Evolutionary conservation across 1,139 yeast genomes (phyloP), one percentile per base, ranked within the genome.

Genomic region (Saccharomyces hybrid): DNA sequence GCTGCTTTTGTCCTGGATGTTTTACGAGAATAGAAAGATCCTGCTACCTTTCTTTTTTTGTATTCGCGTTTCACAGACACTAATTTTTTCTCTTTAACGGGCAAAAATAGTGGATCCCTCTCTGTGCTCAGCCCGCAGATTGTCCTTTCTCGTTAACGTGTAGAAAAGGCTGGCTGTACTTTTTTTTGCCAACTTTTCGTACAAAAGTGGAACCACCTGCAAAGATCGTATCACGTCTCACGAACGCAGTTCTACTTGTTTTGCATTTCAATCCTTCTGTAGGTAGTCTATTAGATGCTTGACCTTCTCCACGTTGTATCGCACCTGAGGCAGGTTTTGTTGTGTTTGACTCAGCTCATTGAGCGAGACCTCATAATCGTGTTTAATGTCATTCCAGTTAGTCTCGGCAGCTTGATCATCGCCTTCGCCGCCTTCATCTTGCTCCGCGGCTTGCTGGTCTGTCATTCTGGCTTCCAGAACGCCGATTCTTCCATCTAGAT

Each of bases 401-500:
- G 55, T 58, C 25, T 53, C 52, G 5, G 50, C 50, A 52, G 57
- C 56, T 14, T 59, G 60, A 27, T 57, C 58, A 13, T 53, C 57
- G 32, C 20, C 44, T 44, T 42, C 23, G 23, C 23, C 23, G n/a
- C 48, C 53, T 2, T 29, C 52, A 48, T 56, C 61, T 7, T 56
- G 55, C 54, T 55, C 38, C 14, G 51, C 52, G 31, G 47, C 44
- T 26, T 46, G 55, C 38, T 51, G 54, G 13, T 50, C 42, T 4
- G 48, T 52, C 34, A 34, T 20, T 29, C 38, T 34, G 49, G 25
- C 51, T 20, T 57, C 56, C n/a, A 57, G 52, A 23, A 50, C 49
- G 27, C 55, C 56, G 38, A 62, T 62, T n/a, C 59, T 50, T 25
- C 56, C 55, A 42, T 70, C 69, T 1, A 66, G 53, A 5, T 60